Evolutionary conservation across 176 grass and related monocot species (phyloP), one percentile per base, ranked within the genome.

Genomic region (Oropetium thomaeum): DNA sequence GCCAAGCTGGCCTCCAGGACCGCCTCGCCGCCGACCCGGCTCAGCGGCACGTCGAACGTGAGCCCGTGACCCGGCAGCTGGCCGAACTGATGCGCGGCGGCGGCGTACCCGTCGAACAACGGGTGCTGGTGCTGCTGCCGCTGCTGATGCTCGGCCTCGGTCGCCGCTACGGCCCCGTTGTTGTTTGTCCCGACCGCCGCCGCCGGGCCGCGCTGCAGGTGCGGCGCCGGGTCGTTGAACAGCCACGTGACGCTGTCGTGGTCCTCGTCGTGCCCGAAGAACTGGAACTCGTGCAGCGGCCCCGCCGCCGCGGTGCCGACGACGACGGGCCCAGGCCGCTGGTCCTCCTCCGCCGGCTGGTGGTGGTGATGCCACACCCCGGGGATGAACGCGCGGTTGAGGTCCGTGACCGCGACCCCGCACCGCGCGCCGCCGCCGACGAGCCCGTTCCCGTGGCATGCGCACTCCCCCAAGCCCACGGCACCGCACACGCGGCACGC

Each of bases 201-300:
- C n/a, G 64, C 52, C 7, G 86, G 88, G 2, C 74, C 74, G n/a
- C 81, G 85, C 28, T 87, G 79, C 73, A 78, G 85, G 30, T 70
- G 58, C 22, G 86, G 69, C 23, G 69, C 45, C 1, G 76, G 69
- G 75, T 88, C 86, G 55, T 88, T 79, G 81, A 88, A 84, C 70
- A 88, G 75, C 86, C 86, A 84, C 44, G 86, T 72, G 16, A 88
- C 86, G 86, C 86, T 88, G 20, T 88, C 86, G 35, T 88, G 86
- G 75, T 88, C 76, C 16, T 68, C 74, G 33, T 88, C 86, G 69
- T 88, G 91, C 31, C 90, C 89, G 79, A 93, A 99, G 53, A 99
- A 93, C 76, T 95, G 91, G 81, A 93, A 99, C 60, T 93, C 76
- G 33, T 85, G 84, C 51, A 83, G 41, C 47, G 86, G 82, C 22